phyloP scores from a whole-genome alignment of 2,329 filamentous ascomycete genomes.

The Arthrobotrys pseudoclavata region DNA sequence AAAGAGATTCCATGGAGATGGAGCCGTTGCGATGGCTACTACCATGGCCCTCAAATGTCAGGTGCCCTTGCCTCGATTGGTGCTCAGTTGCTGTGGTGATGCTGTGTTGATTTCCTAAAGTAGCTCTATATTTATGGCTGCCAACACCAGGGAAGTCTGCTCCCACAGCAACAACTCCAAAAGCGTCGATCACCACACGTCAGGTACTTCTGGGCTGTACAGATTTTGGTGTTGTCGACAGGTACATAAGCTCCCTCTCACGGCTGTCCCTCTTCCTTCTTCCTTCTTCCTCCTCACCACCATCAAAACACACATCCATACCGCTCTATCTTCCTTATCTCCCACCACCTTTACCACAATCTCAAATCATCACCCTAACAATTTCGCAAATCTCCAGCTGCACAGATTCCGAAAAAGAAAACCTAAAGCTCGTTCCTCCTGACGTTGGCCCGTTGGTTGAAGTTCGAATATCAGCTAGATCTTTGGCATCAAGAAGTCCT shows the following conservation, averaged over 20 bases:
- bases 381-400: conserved; percentile 21
- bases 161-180: conserved; percentile 44
- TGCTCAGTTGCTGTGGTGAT: conserved; percentile 40
- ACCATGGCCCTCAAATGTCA: conserved; percentile 14
- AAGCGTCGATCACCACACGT: conserved; percentile 28
- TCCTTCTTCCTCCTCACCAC: conserved; percentile 31
- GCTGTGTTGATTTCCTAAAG: conserved; percentile 17
- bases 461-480: conserved; percentile 7
- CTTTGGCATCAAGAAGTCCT: conserved; percentile 25
- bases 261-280: conserved; percentile 18
- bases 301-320: conserved; percentile 18
- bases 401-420: conserved; percentile 22
- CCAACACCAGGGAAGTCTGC: conserved; percentile 1
- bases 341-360: conserved; percentile 28
- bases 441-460: conserved; percentile 32
- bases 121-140: conserved; percentile 39
- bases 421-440: conserved; percentile 7
- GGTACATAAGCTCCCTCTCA: conserved; percentile 52
- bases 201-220: conserved; percentile 37
- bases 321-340: conserved; percentile 12
- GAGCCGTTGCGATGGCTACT: conserved; percentile 58
- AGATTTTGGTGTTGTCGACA: conserved; percentile 44
- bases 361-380: conserved; percentile 19
- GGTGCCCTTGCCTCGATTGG: conserved; percentile 19
- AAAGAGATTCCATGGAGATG: conserved; percentile 54